phyloP scores from a whole-genome alignment of 2,329 filamentous ascomycete genomes.

The Ophiostoma sp. region DNA sequence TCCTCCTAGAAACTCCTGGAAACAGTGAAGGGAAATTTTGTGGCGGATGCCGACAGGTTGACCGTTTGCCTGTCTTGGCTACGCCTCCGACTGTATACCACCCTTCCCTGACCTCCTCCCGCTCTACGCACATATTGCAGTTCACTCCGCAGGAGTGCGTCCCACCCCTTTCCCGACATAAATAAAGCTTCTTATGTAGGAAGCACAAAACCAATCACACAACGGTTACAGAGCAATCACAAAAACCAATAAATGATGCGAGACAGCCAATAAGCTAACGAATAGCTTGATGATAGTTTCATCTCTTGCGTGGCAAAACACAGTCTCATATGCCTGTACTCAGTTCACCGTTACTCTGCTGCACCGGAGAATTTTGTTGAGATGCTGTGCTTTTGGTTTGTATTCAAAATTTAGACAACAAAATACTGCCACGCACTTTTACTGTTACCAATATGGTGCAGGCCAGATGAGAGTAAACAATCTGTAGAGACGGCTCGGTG shows the following conservation, averaged over 20 bases:
- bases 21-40: not conserved
- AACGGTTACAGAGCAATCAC: not conserved
- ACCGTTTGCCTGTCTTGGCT: not conserved
- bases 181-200: not conserved
- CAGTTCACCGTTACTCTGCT: not conserved
- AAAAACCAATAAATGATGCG: not conserved
- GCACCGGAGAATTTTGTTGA: not conserved
- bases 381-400: not conserved
- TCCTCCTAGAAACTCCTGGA: not conserved
- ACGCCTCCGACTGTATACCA: too few relatives aligned
- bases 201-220: not conserved
- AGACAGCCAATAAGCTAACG: not conserved
- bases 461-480: not conserved
- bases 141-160: not conserved
- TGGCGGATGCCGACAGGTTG: not conserved
- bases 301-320: not conserved
- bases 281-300: not conserved
- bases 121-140: not conserved
- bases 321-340: not conserved
- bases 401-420: not conserved
- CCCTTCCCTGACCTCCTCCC: not conserved
- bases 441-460: not conserved
- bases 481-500: too few relatives aligned
- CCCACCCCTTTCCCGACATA: not conserved
- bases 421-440: not conserved